Evolutionary conservation across 164 flowering plant genomes (phyloP).

Genomic region (Sextonia rubra): DNA sequence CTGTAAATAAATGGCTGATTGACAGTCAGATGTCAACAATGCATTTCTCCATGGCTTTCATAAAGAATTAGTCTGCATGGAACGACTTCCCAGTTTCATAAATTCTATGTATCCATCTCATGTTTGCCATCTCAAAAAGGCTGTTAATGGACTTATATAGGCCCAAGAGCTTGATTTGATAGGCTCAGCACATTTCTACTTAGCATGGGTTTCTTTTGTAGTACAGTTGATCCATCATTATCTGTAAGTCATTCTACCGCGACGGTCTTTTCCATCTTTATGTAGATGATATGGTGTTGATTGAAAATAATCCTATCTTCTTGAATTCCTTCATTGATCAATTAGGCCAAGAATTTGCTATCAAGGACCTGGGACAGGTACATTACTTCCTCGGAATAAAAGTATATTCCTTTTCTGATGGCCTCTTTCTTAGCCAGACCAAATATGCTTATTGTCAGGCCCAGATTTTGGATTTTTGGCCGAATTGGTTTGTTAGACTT

Average conservation of each 20-base stretch:
- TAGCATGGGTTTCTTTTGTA: neutral
- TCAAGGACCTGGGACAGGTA: neutral
- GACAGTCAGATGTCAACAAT: neutral
- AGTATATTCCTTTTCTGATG: neutral
- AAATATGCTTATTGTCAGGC: too few species aligned
- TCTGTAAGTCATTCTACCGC: neutral
- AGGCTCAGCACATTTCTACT: neutral
- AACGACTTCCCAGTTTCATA: too few species aligned
- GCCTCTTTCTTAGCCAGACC: neutral
- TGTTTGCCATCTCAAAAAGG: neutral
- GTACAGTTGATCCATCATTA: constrained; percentile 10
- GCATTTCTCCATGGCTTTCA: too few species aligned
- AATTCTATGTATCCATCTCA: too few species aligned
- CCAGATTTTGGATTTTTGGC: too few species aligned
- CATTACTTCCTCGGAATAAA: constrained; percentile 7
- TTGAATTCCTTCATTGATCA: too few species aligned
- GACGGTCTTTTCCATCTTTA: neutral
- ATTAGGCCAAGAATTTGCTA: neutral
- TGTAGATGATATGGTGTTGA: neutral
- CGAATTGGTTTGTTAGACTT: too few species aligned
- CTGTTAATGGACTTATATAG: neutral
- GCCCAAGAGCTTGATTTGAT: neutral
- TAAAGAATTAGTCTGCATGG: too few species aligned
- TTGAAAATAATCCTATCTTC: neutral
- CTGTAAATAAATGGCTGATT: neutral